Conservation (phyloP, 257 asterid species). For the Fraxinus quadrangulata region DNA sequence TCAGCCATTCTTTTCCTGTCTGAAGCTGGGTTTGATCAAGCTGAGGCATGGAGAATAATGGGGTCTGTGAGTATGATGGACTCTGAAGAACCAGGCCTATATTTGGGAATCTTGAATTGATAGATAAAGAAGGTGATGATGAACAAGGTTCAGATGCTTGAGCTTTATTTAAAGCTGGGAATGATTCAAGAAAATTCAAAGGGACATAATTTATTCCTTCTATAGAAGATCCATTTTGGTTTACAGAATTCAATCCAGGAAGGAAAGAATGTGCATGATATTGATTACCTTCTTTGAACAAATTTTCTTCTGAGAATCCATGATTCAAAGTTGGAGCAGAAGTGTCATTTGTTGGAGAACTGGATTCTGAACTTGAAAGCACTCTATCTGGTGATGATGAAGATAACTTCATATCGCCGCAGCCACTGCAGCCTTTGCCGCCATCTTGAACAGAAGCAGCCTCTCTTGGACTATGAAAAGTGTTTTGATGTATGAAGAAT, state of each 20-base stretch:
- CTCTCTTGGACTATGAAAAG: constrained; percentile 26
- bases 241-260: constrained; percentile 5
- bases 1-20: constrained; percentile 33
- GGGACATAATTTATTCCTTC: constrained; percentile 27
- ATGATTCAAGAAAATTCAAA: constrained; percentile 37
- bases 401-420: constrained; percentile 15
- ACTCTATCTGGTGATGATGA: constrained; percentile 15
- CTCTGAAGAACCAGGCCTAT: constrained; percentile 54
- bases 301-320: constrained; percentile 29
- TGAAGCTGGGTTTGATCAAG: constrained; percentile 32
- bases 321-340: not conserved
- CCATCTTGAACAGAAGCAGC: not conserved
- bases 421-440: not conserved
- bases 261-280: constrained; percentile 29
- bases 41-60: constrained; percentile 42
- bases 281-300: constrained; percentile 11
- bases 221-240: constrained; percentile 23
- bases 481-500: constrained; percentile 31
- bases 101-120: constrained; percentile 38
- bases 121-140: not conserved
- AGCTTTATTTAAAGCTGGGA: constrained; percentile 21
- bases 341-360: constrained; percentile 30
- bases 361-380: constrained; percentile 39
- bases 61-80: constrained; percentile 29
- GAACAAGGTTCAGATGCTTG: constrained; percentile 26